Percentiles rank a stretch among this genome's conserved stretches.
Conservation (phyloP, 345 rosid genomes). For the Brassica rapa region DNA sequence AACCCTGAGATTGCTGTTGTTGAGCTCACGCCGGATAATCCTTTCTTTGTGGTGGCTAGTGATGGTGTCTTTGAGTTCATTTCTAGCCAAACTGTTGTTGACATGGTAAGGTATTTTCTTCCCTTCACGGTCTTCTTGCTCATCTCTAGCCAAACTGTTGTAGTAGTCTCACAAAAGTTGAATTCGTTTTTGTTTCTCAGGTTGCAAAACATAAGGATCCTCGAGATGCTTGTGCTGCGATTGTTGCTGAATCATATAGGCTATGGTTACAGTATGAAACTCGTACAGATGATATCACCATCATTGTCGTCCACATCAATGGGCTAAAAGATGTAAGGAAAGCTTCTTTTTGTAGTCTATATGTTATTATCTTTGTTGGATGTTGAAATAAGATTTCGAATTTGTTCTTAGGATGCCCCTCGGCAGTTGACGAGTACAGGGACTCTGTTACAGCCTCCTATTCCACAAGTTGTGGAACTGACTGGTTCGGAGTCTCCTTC, state of each 20-base stretch:
- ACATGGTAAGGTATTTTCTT: conserved; percentile 83
- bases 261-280: conserved; percentile 99
- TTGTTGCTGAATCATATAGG: conserved; percentile 98
- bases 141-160: too few relatives aligned
- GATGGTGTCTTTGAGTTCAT: conserved; percentile 98
- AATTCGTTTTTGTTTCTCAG: conserved; percentile 43
- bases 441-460: conserved; percentile 51
- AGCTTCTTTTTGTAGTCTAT: conserved; percentile 23
- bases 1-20: conserved; percentile 90
- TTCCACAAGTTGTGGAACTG: conserved; percentile 74
- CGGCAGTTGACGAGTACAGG: conserved; percentile 49
- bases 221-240: conserved; percentile 99
- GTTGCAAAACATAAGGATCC: conserved; percentile 95
- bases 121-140: conserved; percentile 30
- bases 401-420: conserved; percentile 54
- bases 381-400: conserved; percentile 16
- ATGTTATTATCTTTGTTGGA: conserved; percentile 24
- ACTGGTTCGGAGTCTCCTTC: conserved; percentile 93
- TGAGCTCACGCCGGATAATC: conserved; percentile 79
- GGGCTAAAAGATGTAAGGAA: conserved; percentile 70
- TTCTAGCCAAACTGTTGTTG: conserved; percentile 93
- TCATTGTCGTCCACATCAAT: conserved; percentile 86
- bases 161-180: background rate
- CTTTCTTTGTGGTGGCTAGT: conserved; percentile 95
- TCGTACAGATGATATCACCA: conserved; percentile 99